Base-by-base conservation (phyloP, 2,329 filamentous ascomycete species). In the Pyrenochaeta sp. region DNA sequence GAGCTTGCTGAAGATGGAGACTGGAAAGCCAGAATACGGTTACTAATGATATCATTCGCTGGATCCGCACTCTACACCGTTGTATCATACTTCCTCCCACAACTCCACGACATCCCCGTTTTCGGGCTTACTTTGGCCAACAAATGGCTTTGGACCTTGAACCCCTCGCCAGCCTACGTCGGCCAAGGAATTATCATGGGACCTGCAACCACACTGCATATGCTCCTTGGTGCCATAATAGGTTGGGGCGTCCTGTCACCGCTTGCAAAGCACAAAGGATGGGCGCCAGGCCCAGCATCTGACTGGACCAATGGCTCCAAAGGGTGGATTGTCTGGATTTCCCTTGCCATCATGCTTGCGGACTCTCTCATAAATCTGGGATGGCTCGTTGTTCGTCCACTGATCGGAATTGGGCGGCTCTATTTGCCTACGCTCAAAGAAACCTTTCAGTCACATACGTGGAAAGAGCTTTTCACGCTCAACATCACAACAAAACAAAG, bases 181-280 rank as follows among this genome's bases (percentile, higher is more conserved):
- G 94, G 94, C 0, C 94, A 99, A 73, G 94, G 94, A 8, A 95
- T 99, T 51, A 97, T 99, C 63, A 99, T 99, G 94, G 94, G 94
- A 0, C 89, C 93, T 3, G 87, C 90, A 26, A 99, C 94, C 0
- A 97, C 93, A 3, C 80, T 96, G 38, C 93, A 97, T 60, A 99
- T 99, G 94, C 81, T 96, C 1, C 75, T 97, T 2, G 94, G 94
- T 4, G 92, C 94, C 3, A 69, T 96, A 11, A 64, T 96, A 7
- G 94, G 94, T 18, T 99, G 94, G 94, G 94, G 85, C 0, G 69
- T 97, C 5, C 78, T 99, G 1, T 96, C 92, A 3, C 94, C 94
- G 1, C 72, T 97, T 6, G 92, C 94, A 3, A 96, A 96, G 69
- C 75, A 79, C 43, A 84, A 82, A 58, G 90, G 89, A 3, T 99